Percentiles rank a stretch among this genome's conserved stretches.
phyloP scores from a whole-genome alignment of 306 rosid species.

The Quercus engelmannii region DNA sequence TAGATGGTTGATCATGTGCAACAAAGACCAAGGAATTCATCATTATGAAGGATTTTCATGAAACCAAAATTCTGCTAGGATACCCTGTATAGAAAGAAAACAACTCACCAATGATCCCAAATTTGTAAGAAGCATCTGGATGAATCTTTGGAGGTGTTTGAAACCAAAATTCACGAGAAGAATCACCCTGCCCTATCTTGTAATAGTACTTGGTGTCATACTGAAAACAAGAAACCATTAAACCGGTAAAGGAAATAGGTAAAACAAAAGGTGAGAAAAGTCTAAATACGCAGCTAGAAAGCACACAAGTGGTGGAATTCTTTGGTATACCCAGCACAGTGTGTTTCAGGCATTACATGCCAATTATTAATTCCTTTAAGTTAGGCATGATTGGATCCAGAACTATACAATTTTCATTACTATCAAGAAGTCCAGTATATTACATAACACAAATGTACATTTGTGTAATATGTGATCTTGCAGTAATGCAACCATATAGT shows the following conservation, averaged over 20 bases:
- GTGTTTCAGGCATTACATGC: neutral
- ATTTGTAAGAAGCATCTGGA: conserved; percentile 74
- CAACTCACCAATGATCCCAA: conserved; percentile 86
- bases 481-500: conserved; percentile 8
- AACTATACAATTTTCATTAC: neutral
- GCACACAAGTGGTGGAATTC: neutral
- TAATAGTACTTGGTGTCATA: conserved; percentile 75
- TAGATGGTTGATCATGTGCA: neutral
- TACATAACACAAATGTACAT: neutral
- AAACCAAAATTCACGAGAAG: conserved; percentile 89
- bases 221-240: conserved; percentile 48
- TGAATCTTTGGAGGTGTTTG: conserved; percentile 69
- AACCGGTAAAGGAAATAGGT: conserved; percentile 3
- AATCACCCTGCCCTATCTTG: conserved; percentile 75
- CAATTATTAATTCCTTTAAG: neutral
- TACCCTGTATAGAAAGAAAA: conserved; percentile 1
- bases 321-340: neutral
- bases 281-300: conserved; percentile 3
- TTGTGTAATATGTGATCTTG: neutral
- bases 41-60: conserved; percentile 12
- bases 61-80: conserved; percentile 7
- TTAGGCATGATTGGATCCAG: neutral
- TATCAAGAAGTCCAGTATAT: neutral
- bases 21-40: neutral
- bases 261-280: neutral